Percentiles rank a stretch among this genome's conserved stretches.
Evolutionary conservation across 768 basidiomycete species (phyloP).

Genomic region (Termitomyces sp.): DNA sequence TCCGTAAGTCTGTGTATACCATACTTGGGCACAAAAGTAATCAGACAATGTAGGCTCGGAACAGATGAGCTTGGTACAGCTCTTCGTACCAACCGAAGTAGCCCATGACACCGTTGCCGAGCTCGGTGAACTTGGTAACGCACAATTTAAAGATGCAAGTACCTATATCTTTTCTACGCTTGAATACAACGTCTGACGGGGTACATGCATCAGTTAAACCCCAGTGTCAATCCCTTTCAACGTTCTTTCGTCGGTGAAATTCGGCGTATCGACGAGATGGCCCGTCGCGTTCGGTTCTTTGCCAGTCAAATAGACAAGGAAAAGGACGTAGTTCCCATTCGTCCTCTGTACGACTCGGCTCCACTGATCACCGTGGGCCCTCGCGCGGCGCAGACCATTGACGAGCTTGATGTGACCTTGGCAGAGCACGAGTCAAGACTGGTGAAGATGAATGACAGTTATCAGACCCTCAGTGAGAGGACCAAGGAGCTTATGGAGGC

Average conservation of each 20-base stretch:
- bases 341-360: conserved; percentile 81
- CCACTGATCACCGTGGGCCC: conserved; percentile 88
- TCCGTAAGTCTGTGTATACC: conserved; percentile 51
- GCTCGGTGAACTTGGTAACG: conserved; percentile 90
- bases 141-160: conserved; percentile 92
- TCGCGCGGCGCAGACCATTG: conserved; percentile 87
- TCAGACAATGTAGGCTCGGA: conserved; percentile 69
- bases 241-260: conserved; percentile 97
- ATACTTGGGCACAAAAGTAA: neutral
- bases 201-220: conserved; percentile 65
- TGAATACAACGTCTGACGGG: conserved; percentile 2
- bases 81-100: conserved; percentile 95
- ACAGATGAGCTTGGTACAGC: conserved; percentile 95
- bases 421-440: conserved; percentile 83
- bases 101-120: conserved; percentile 96
- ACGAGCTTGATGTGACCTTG: conserved; percentile 87
- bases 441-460: conserved; percentile 88
- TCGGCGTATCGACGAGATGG: conserved; percentile 93
- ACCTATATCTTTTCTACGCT: neutral
- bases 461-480: conserved; percentile 82
- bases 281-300: conserved; percentile 91
- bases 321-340: conserved; percentile 74
- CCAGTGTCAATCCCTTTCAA: conserved; percentile 94
- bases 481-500: conserved; percentile 89
- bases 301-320: conserved; percentile 80